A percentile compares a stretch with the other conserved stretches of the same genome.
Evolutionary conservation across 805 yeast genomes (phyloP).

Genomic region (Babjeviella inositovora): DNA sequence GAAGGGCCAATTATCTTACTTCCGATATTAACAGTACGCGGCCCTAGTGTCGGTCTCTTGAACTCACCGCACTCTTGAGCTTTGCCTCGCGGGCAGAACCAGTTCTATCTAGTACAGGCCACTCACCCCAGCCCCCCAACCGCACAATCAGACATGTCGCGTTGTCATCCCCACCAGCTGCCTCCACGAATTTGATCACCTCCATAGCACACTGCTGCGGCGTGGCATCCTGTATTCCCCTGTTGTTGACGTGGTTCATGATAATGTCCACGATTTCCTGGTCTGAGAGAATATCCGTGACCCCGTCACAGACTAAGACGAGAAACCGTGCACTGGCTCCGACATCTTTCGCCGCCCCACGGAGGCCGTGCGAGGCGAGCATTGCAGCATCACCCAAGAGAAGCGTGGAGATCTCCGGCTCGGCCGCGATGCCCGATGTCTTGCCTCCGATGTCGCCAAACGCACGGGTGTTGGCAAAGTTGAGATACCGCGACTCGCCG

Average conservation of each 20-base stretch:
- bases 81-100: conserved; percentile 68
- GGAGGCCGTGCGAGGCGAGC: conserved; percentile 19
- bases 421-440: conserved; percentile 75
- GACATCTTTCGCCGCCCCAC: conserved; percentile 23
- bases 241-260: conserved; percentile 44
- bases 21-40: too few species aligned
- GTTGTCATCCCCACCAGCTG: conserved; percentile 86
- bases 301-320: conserved; percentile 78
- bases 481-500: conserved; percentile 73
- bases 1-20: too few species aligned
- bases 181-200: conserved; percentile 68
- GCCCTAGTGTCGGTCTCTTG: conserved; percentile 5
- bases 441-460: conserved; percentile 84
- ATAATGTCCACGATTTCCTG: conserved; percentile 86
- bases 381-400: conserved; percentile 44
- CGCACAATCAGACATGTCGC: conserved; percentile 83
- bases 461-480: conserved; percentile 82
- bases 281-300: conserved; percentile 64
- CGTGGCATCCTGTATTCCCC: conserved; percentile 56
- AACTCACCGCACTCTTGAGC: conserved; percentile 21
- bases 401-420: conserved; percentile 70
- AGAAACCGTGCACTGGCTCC: conserved; percentile 85
- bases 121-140: conserved; percentile 83
- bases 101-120: conserved; percentile 78
- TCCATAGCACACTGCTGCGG: conserved; percentile 83